Percentiles rank a stretch among this genome's conserved stretches.
These are phyloP conservation scores for Penicillium bialowiezense DNA, from an alignment of 495 filamentous ascomycete genomes.

Conservation along the genomic window DNA sequence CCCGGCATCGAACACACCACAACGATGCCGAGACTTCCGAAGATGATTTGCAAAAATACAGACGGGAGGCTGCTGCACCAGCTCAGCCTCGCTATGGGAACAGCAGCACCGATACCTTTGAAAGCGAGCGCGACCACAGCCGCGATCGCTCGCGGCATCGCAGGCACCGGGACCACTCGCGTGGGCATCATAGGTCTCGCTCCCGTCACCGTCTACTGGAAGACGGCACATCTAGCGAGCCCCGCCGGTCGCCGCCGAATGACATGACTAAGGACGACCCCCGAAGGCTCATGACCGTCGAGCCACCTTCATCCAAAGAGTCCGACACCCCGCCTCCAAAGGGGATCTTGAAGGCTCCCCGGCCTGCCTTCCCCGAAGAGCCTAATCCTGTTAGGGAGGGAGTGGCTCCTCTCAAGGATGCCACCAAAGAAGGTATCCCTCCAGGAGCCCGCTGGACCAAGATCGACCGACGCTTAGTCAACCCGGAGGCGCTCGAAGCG, in stretches of 20 bases:
- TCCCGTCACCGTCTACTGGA: conserved; percentile 19
- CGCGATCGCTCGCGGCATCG: conserved; percentile 15
- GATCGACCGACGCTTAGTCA: conserved; percentile 78
- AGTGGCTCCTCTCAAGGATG: conserved; percentile 84
- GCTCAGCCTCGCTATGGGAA: conserved; percentile 23
- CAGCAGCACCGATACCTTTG: conserved; percentile 24
- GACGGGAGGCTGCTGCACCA: conserved; percentile 23
- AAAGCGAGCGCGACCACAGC: conserved; percentile 12
- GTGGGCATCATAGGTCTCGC: conserved; percentile 24
- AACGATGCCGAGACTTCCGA: conserved; percentile 36
- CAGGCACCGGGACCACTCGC: conserved; percentile 6
- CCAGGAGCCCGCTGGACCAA: conserved; percentile 84
- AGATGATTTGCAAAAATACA: conserved; percentile 37
- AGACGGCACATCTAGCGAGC: conserved; percentile 7
- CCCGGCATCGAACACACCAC: conserved; percentile 25
- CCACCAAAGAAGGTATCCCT: conserved; percentile 69
- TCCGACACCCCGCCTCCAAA: conserved; percentile 52
- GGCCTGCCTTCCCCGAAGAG: conserved; percentile 75
- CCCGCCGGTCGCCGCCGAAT: conserved; percentile 8
- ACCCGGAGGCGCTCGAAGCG: conserved; percentile 71
- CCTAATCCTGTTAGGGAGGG: conserved; percentile 75
- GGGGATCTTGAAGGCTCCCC: conserved; percentile 70
- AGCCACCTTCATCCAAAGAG: conserved; percentile 31
- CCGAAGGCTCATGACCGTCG: conserved; percentile 29
- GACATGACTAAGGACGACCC: conserved; percentile 22